These are phyloP conservation scores for Globisporangium abappressorium DNA, from an alignment of 352 stramenopile genomes.

Conservation along the genomic window DNA sequence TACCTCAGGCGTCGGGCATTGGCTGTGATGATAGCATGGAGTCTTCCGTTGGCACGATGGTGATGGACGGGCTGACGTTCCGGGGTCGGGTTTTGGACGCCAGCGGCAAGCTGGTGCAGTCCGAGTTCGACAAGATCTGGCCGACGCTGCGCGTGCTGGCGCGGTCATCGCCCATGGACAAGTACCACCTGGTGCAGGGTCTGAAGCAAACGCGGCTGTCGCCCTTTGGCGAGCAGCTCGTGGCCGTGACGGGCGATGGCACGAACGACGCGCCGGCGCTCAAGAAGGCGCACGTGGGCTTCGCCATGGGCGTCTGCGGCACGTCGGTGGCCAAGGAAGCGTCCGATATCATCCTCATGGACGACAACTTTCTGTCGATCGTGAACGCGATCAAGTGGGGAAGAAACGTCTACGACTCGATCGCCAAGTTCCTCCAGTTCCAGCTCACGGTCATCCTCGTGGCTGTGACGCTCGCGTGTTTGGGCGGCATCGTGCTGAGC, in stretches of 20 bases:
- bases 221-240: constrained; percentile 43
- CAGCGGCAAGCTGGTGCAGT: constrained; percentile 50
- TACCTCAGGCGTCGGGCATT: constrained; percentile 22
- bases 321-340: constrained; percentile 89
- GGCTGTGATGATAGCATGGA: no score
- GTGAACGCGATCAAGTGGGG: constrained; percentile 91
- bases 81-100: constrained; percentile 41
- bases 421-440: constrained; percentile 93
- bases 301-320: constrained; percentile 87
- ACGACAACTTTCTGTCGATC: constrained; percentile 92
- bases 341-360: constrained; percentile 90
- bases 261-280: constrained; percentile 93
- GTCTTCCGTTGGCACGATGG: constrained; percentile 1
- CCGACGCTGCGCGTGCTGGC: constrained; percentile 87
- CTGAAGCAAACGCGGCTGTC: constrained; percentile 55
- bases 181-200: constrained; percentile 87
- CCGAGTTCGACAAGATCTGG: constrained; percentile 81
- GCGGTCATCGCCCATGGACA: constrained; percentile 88
- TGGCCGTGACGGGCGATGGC: constrained; percentile 92
- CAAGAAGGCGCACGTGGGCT: constrained; percentile 87
- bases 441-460: constrained; percentile 91
- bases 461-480: constrained; percentile 78
- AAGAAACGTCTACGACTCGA: constrained; percentile 91
- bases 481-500: constrained; percentile 62
- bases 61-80: constrained; percentile 58